Base-by-base conservation (phyloP, 176 grass and related monocot species). In the Aegilops speltoides region DNA sequence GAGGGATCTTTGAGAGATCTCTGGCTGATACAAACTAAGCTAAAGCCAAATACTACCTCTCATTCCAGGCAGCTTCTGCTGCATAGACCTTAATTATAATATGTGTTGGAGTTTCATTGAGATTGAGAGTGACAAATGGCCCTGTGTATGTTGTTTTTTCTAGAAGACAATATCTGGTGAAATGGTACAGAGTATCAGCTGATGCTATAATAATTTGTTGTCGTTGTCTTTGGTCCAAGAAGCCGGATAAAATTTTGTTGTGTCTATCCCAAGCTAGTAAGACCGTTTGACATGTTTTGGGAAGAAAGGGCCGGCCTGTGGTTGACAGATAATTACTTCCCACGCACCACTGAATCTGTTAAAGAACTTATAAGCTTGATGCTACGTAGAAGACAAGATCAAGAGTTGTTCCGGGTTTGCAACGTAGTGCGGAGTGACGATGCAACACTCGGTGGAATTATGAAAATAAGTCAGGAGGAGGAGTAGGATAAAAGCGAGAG, bases 381-480 rank as follows among this genome's bases (percentile, higher is more conserved):
- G 24, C 66, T 40, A 34, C 16, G 81, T 83, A 59, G 6, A 59
- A 57, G 80, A 71, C 66, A 76, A 54, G 73, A 85, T 75, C 32
- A 34, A 77, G 72, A 89, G 69, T 93, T 40, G 67, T 80, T 80
- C 79, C 19, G 7, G 40, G 56, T 61, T 89, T 63, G 33, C 69
- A n/a, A 74, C 80, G 14, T 59, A 89, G 76, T 82, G 83, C 40
- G 56, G 34, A 80, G 65, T 91, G 89, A 69, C 75, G 61, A 10
- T 50, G 36, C 41, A 62, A 4, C 17, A 68, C 20, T 8, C 7
- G 7, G 2, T 9, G 56, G 54, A 60, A 31, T 33, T 23, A 86
- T 87, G 22, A 74, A 13, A 77, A 36, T 34, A 80, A 16, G 81
- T 62, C 14, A 65, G 79, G 79, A 22, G 26, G 64, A 29, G 78